A percentile compares a stretch with the other conserved stretches of the same genome.
These are phyloP conservation scores for Cordyceps tenuipes DNA, from an alignment of 2,329 filamentous ascomycete species.

Conservation along the genomic window DNA sequence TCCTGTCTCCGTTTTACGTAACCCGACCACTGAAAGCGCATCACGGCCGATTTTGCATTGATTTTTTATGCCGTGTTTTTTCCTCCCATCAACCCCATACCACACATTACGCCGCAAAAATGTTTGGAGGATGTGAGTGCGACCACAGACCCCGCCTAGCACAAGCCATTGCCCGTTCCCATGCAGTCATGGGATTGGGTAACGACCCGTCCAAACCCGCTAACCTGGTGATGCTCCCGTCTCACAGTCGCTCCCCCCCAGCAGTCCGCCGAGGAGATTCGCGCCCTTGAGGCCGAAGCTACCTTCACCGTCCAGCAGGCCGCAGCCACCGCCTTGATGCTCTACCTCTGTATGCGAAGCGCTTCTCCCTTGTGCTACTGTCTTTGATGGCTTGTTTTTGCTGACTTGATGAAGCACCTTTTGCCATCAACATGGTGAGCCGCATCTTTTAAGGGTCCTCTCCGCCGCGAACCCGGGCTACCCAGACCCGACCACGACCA, in stretches of 20 bases:
- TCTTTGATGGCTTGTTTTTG: neutral
- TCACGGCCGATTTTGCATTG: neutral
- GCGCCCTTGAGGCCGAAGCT: slow-evolving; percentile 59
- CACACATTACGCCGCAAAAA: slow-evolving; percentile 10
- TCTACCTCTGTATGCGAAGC: slow-evolving; percentile 66
- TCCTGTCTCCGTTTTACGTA: neutral
- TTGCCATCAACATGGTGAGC: slow-evolving; percentile 45
- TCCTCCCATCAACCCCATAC: neutral
- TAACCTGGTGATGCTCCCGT: neutral
- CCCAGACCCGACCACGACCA: neutral
- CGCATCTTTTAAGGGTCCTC: slow-evolving; percentile 30
- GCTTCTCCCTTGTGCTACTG: neutral
- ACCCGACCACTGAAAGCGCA: neutral
- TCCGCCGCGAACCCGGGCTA: neutral
- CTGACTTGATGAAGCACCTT: slow-evolving; percentile 39
- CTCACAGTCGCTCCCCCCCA: slow-evolving; percentile 57
- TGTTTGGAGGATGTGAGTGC: slow-evolving; percentile 34
- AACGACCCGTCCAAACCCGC: neutral
- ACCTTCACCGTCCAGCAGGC: slow-evolving; percentile 59
- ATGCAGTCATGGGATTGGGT: neutral
- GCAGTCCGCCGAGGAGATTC: slow-evolving; percentile 62
- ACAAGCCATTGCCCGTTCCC: neutral
- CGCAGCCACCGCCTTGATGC: slow-evolving; percentile 53
- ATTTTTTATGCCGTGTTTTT: neutral
- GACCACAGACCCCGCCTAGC: neutral